A percentile compares a stretch with the other conserved stretches of the same genome.
phyloP scores from a whole-genome alignment of 345 rosid species.

The Boechera stricta region DNA sequence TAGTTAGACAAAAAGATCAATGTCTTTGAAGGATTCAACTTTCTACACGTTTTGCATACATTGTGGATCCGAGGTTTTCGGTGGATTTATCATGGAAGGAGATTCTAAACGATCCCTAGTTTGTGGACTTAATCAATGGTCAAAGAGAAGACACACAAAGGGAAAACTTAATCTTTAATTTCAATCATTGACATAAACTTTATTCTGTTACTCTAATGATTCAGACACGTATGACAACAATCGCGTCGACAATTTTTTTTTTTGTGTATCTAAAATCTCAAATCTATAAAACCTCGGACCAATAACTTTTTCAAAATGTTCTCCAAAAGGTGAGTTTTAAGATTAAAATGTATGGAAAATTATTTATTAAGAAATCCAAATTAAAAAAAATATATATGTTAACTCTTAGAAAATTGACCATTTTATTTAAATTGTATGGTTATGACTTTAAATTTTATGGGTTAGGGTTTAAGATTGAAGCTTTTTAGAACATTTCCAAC shows the following conservation, averaged over 20 bases:
- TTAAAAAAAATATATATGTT: not conserved
- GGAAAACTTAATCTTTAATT: not conserved
- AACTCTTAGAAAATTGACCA: not conserved
- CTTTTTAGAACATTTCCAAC: not conserved
- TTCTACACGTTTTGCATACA: not conserved
- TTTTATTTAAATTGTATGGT: not conserved
- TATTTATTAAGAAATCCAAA: not conserved
- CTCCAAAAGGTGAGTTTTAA: not conserved
- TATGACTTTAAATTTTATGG: not conserved
- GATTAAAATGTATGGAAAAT: not conserved
- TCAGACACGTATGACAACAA: not conserved
- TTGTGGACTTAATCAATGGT: not conserved
- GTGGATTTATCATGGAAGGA: not conserved
- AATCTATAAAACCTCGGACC: not conserved
- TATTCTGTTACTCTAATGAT: not conserved
- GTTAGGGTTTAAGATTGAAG: not conserved
- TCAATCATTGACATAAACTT: not conserved
- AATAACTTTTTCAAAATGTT: not conserved
- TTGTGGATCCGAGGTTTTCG: not conserved
- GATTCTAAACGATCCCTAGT: not conserved
- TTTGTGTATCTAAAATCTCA: not conserved
- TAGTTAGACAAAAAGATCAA: not conserved
- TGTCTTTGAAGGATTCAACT: not conserved
- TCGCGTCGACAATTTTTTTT: not conserved
- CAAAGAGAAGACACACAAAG: not conserved